Percentiles rank a stretch among this genome's conserved stretches.
phyloP scores from a whole-genome alignment of 768 basidiomycete species.

The Fibroporia radiculosa region DNA sequence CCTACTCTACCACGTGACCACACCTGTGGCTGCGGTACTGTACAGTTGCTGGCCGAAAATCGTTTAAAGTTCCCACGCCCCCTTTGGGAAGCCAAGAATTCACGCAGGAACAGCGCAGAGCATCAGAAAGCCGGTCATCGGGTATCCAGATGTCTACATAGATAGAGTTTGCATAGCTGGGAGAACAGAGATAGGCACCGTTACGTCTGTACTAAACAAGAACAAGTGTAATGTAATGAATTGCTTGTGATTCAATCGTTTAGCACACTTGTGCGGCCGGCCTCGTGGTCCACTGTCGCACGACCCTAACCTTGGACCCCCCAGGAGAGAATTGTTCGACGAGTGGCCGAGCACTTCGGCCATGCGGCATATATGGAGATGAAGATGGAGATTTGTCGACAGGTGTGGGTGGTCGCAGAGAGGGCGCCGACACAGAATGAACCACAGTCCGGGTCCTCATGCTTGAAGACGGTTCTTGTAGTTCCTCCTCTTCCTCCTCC shows the following conservation, averaged over 20 bases:
- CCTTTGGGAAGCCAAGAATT: too few relatives aligned
- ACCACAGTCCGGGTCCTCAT: slow-evolving; percentile 9
- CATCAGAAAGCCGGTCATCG: too few relatives aligned
- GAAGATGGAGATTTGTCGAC: slow-evolving; percentile 40
- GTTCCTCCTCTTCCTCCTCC: slow-evolving; percentile 41
- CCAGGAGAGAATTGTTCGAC: slow-evolving; percentile 5
- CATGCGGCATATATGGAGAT: slow-evolving; percentile 33
- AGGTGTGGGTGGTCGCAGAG: slow-evolving; percentile 28
- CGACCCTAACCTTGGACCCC: slow-evolving; percentile 31
- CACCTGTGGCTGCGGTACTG: slow-evolving; percentile 14
- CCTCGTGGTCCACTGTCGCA: slow-evolving; percentile 35
- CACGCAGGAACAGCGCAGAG: too few relatives aligned
- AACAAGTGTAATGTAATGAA: too few relatives aligned
- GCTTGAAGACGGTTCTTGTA: neutral
- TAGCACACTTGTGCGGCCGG: slow-evolving; percentile 26
- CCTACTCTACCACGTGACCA: slow-evolving; percentile 16
- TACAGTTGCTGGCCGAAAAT: slow-evolving; percentile 10
- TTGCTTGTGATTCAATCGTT: neutral
- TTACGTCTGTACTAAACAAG: neutral
- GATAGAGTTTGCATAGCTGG: neutral
- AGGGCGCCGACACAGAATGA: slow-evolving; percentile 1
- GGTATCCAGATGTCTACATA: neutral
- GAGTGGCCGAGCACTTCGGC: slow-evolving; percentile 4
- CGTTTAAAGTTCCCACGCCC: too few relatives aligned
- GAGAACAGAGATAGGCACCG: neutral